A percentile compares a stretch with the other conserved stretches of the same genome.
Conservation (phyloP, 1,284 basidiomycete genomes). For the Microbotryum silenes-acaulis region DNA sequence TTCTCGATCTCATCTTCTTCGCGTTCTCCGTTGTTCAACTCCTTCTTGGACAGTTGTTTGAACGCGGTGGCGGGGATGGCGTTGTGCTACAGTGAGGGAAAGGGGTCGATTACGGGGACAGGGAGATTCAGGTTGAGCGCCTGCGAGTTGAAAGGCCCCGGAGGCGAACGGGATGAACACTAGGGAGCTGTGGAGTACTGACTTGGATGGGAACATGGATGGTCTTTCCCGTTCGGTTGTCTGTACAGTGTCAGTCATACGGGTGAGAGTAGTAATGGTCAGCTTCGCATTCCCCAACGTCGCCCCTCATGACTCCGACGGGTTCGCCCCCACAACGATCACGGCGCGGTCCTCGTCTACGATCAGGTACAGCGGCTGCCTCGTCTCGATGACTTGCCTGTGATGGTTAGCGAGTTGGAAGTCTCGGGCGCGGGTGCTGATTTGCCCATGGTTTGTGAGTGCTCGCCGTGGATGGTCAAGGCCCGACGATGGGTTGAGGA, state of each 20-base stretch:
- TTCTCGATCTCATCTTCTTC: conserved; percentile 65
- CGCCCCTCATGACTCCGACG: too few relatives aligned
- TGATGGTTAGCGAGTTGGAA: conserved; percentile 16
- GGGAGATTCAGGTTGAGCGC: background rate
- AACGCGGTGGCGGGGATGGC: conserved; percentile 69
- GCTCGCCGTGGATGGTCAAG: too few relatives aligned
- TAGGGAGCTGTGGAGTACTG: conserved; percentile 15
- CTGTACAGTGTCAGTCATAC: conserved; percentile 35
- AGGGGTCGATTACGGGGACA: background rate
- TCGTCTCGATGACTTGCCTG: conserved; percentile 4
- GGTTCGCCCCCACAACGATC: too few relatives aligned
- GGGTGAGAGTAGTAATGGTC: too few relatives aligned
- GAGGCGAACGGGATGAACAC: background rate
- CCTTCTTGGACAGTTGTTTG: conserved; percentile 55
- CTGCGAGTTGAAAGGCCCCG: background rate
- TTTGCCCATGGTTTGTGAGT: too few relatives aligned
- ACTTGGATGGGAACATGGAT: conserved; percentile 53
- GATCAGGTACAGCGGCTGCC: too few relatives aligned
- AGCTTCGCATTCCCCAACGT: background rate
- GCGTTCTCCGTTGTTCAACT: conserved; percentile 52
- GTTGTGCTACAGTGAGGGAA: conserved; percentile 48
- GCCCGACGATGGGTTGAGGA: too few relatives aligned
- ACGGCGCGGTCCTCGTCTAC: too few relatives aligned
- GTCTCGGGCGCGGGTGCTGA: too few relatives aligned
- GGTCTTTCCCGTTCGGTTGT: conserved; percentile 74